These are phyloP conservation scores for Quercus bicolor DNA, from an alignment of 306 rosid genomes.

Conservation along the genomic window DNA sequence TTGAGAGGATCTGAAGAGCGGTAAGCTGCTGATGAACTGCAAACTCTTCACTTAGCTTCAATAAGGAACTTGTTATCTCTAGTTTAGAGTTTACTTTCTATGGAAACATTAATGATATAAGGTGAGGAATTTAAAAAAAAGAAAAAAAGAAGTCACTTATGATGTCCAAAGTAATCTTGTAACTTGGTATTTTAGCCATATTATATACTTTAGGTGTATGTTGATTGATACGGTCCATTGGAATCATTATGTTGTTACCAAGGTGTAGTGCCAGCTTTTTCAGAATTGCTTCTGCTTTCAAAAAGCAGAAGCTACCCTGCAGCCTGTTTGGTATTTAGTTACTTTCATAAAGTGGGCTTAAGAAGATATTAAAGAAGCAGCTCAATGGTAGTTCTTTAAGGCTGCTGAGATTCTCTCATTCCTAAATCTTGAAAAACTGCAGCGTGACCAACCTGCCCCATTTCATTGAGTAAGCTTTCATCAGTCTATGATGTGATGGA, in stretches of 20 bases:
- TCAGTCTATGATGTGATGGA: background rate
- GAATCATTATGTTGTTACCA: background rate
- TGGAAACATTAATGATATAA: background rate
- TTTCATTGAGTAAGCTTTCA: background rate
- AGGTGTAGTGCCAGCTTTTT: background rate
- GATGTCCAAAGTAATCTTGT: background rate
- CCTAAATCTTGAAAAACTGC: background rate
- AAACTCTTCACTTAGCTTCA: conserved; percentile 6
- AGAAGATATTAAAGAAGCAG: background rate
- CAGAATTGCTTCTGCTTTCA: background rate
- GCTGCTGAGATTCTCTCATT: background rate
- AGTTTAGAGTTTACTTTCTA: background rate
- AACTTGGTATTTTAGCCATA: background rate
- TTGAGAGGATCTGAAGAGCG: conserved; percentile 46
- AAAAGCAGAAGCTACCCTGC: background rate
- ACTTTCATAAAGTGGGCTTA: background rate
- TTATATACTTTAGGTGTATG: background rate
- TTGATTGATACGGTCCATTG: background rate
- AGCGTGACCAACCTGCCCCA: background rate
- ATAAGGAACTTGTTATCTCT: background rate
- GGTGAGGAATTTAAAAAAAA: background rate
- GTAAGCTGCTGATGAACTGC: conserved; percentile 43
- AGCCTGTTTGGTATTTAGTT: background rate
- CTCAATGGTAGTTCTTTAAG: background rate
- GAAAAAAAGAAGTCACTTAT: background rate